These are phyloP conservation scores for Solanum sparsipilum DNA, from an alignment of 257 asterid species.

Conservation along the genomic window DNA sequence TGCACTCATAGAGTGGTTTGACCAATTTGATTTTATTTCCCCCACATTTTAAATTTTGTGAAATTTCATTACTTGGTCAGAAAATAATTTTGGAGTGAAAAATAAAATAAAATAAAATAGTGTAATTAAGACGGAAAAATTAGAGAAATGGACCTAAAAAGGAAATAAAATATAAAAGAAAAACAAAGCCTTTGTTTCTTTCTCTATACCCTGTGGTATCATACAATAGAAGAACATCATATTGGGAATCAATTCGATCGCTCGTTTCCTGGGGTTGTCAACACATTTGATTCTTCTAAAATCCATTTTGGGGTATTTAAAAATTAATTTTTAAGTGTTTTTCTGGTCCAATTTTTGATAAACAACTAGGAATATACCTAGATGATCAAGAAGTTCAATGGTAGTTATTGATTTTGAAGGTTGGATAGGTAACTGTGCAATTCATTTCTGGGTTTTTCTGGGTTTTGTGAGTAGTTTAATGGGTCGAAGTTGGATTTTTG, in stretches of 20 bases:
- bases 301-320: not conserved
- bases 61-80: not conserved
- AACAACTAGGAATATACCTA: conserved; percentile 1
- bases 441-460: conserved; percentile 29
- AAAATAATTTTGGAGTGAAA: not conserved
- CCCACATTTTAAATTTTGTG: not conserved
- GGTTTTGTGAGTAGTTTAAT: conserved; percentile 28
- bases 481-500: conserved; percentile 25
- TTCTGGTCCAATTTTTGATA: not conserved
- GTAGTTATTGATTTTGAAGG: conserved; percentile 31
- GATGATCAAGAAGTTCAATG: conserved; percentile 55
- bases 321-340: not conserved
- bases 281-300: conserved; percentile 13
- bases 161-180: not conserved
- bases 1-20: not conserved
- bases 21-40: not conserved
- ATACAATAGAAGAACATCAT: conserved; percentile 11
- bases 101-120: not conserved
- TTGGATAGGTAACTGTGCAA: conserved; percentile 15
- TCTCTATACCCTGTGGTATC: conserved; percentile 13
- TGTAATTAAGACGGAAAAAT: not conserved
- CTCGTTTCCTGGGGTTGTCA: conserved; percentile 2
- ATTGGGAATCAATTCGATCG: conserved; percentile 46
- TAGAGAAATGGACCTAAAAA: not conserved
- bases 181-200: conserved; percentile 2